A percentile compares a stretch with the other conserved stretches of the same genome.
Conservation (phyloP, 2,329 filamentous ascomycete species). For the Penicillium sp. region DNA sequence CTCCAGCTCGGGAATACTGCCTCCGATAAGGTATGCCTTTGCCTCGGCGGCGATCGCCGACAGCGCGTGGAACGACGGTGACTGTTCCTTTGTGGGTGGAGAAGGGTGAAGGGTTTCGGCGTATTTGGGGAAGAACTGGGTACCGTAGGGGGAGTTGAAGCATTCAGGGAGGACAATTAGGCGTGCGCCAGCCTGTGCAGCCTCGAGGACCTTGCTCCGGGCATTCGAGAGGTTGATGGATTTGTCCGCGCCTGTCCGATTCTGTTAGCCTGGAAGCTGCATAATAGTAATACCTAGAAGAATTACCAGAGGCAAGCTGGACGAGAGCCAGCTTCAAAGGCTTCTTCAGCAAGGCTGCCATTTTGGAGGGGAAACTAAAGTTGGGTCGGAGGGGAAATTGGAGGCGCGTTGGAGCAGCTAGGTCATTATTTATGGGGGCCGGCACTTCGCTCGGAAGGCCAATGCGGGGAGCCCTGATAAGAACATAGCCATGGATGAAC, state of each 20-base stretch:
- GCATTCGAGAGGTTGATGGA: constrained; percentile 77
- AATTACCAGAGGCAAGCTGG: constrained; percentile 69
- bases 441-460: neutral
- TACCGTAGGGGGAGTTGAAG: constrained; percentile 98
- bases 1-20: constrained; percentile 84
- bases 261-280: constrained; percentile 6
- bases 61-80: constrained; percentile 83
- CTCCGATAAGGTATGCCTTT: constrained; percentile 78
- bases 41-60: constrained; percentile 75
- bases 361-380: constrained; percentile 23
- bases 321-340: constrained; percentile 77
- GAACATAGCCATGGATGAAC: neutral
- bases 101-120: constrained; percentile 82
- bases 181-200: constrained; percentile 71
- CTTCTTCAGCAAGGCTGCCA: constrained; percentile 65
- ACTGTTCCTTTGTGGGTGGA: constrained; percentile 66
- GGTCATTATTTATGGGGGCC: neutral
- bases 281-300: neutral
- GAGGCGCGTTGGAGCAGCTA: neutral
- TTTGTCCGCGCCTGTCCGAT: constrained; percentile 68
- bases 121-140: constrained; percentile 84
- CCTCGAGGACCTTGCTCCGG: constrained; percentile 76
- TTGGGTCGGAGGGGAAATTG: constrained; percentile 1
- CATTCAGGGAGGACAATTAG: constrained; percentile 94
- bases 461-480: constrained; percentile 6